These are phyloP conservation scores for Wakefieldia striispora DNA, from an alignment of 768 basidiomycete species.

Conservation along the genomic window DNA sequence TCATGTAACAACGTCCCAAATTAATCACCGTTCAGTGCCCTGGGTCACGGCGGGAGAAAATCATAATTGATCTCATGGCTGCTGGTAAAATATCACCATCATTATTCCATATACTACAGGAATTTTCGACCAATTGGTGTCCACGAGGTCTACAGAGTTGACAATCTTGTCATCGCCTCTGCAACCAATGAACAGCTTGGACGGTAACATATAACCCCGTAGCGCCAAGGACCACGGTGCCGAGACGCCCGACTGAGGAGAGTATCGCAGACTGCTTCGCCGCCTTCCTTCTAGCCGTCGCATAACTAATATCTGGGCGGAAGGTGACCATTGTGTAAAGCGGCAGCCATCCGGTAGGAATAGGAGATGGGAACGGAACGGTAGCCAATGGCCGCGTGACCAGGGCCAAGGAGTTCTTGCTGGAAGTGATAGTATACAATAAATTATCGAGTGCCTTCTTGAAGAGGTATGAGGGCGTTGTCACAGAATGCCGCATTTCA, in stretches of 20 bases:
- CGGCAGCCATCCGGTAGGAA: constrained; percentile 81
- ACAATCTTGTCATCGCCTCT: constrained; percentile 18
- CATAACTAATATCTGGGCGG: constrained; percentile 91
- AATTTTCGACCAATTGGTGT: constrained; percentile 28
- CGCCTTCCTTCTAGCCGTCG: constrained; percentile 70
- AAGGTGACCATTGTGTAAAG: constrained; percentile 99
- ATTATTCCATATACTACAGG: constrained; percentile 26
- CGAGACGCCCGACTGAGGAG: constrained; percentile 46
- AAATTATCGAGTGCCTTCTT: constrained; percentile 78
- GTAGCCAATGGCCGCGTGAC: constrained; percentile 46
- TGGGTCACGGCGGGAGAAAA: constrained; percentile 18
- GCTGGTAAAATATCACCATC: constrained; percentile 12
- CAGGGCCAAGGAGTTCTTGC: constrained; percentile 45
- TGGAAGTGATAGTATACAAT: constrained; percentile 59
- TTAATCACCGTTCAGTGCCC: constrained; percentile 35
- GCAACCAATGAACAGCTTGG: constrained; percentile 21
- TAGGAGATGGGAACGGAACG: constrained; percentile 55
- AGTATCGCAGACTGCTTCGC: constrained; percentile 67
- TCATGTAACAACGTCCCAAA: constrained; percentile 30
- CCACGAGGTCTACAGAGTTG: constrained; percentile 33
- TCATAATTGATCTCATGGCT: constrained; percentile 22
- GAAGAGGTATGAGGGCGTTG: constrained; percentile 74
- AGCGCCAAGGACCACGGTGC: constrained; percentile 42
- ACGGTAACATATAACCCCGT: constrained; percentile 38
- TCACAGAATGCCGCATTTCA: constrained; percentile 93